Evolutionary conservation across 176 grass and related monocot genomes (phyloP), one percentile per base, ranked within the genome.

Genomic region (Musa troglodytarum): DNA sequence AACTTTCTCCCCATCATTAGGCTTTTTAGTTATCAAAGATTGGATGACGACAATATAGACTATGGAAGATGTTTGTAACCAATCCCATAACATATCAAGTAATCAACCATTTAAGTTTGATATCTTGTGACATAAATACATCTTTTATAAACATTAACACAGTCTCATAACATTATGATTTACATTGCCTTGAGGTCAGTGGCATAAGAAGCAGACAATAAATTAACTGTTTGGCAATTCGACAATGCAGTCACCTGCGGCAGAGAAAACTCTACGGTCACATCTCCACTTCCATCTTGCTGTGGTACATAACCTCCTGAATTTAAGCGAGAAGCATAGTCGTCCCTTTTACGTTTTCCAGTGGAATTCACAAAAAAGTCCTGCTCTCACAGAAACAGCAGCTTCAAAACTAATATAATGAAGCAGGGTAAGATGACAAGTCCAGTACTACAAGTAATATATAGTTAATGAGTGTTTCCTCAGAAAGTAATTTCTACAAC

Each of bases 341-440:
- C 90, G 82, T 89, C 86, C 78, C 95, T 98, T 79, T 98, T 98
- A 70, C 95, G 90, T 63, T 98, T 96, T n/a, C 90, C 90, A 89
- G 90, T 87, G 22, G 94, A 77, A 83, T 82, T 74, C 84, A 83
- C 89, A 73, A 98, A 81, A 81, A 87, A 83, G 70, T 98, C 90
- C 95, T 98, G 49, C 57, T 51, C 49, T 17, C 15, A 43, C 34
- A 43, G 34, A 43, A 43, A 43, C 34, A 43, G 34, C 34, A 43
- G 34, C 4, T 43, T 43, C 34, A 43, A 43, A 43, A 43, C 34
- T 43, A 43, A 43, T 43, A 50, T 9, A 51, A 70, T 4, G 20
- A 70, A 50, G 16, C 15, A 20, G 29, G 34, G 15, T 0, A 11
- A 50, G 25, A 20, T 50, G 14, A 52, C 16, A 6, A 2, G 12